Evolutionary conservation across 768 basidiomycete species (phyloP).

Genomic region (Stropharia rugosoannulata): DNA sequence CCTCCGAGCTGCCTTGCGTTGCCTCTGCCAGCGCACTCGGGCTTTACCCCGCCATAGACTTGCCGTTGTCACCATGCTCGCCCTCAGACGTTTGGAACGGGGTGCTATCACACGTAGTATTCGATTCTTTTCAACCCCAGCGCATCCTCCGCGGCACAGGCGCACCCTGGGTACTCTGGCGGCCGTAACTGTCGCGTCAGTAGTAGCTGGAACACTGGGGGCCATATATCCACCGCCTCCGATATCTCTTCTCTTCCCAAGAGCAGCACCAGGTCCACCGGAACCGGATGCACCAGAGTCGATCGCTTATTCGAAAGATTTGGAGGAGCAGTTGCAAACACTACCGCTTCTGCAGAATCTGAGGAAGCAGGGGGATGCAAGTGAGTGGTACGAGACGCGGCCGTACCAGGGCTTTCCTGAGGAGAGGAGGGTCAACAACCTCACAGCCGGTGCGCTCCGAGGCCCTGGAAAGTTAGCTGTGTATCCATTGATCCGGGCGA

Average conservation of each 20-base stretch:
- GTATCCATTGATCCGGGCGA: constrained; percentile 72
- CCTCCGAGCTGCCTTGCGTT: too few relatives aligned
- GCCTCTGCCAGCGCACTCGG: too few relatives aligned
- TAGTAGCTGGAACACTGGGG: constrained; percentile 52
- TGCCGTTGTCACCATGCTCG: neutral
- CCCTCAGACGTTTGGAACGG: neutral
- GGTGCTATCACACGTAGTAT: neutral
- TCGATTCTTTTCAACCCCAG: constrained; percentile 15
- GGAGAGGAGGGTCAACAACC: constrained; percentile 73
- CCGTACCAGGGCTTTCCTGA: constrained; percentile 73
- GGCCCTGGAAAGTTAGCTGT: constrained; percentile 88
- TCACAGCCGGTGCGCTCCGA: constrained; percentile 82
- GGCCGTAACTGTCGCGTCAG: constrained; percentile 31
- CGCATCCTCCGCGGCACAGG: constrained; percentile 12
- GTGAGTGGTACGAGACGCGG: constrained; percentile 75
- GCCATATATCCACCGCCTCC: constrained; percentile 70
- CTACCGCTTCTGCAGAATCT: constrained; percentile 56
- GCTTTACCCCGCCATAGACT: too few relatives aligned
- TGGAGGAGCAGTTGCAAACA: constrained; percentile 70
- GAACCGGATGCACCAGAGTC: constrained; percentile 58
- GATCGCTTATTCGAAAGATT: constrained; percentile 47
- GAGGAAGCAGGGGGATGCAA: constrained; percentile 45
- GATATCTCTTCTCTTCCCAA: constrained; percentile 70
- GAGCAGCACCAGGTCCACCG: constrained; percentile 71
- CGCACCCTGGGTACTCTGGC: constrained; percentile 26